Percentiles rank a stretch among this genome's conserved stretches.
phyloP scores from a whole-genome alignment of 495 filamentous ascomycete species.

The Parathielavia hyrcaniae region DNA sequence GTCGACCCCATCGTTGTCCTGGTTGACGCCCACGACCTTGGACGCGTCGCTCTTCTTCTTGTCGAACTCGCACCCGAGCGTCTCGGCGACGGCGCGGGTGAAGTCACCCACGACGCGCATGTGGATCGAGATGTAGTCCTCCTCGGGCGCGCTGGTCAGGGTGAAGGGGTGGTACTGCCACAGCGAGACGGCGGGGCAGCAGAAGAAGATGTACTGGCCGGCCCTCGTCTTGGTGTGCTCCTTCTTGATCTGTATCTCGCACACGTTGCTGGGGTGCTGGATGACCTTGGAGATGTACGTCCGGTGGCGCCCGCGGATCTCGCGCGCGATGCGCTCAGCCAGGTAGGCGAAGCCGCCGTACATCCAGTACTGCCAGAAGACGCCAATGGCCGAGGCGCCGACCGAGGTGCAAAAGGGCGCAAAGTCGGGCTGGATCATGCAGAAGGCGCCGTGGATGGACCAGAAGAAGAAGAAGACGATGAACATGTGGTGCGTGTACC shows the following conservation, averaged over 20 bases:
- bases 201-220: constrained; percentile 78
- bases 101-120: constrained; percentile 67
- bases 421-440: constrained; percentile 73
- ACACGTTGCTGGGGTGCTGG: constrained; percentile 74
- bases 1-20: constrained; percentile 53
- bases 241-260: constrained; percentile 83
- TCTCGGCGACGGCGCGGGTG: constrained; percentile 56
- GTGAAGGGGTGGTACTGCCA: constrained; percentile 80
- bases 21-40: constrained; percentile 60
- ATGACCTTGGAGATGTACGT: constrained; percentile 78
- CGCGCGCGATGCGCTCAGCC: constrained; percentile 60
- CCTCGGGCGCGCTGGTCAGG: constrained; percentile 70
- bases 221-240: constrained; percentile 68
- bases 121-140: constrained; percentile 77
- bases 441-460: constrained; percentile 73
- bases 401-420: constrained; percentile 60
- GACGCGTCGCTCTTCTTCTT: constrained; percentile 48
- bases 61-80: constrained; percentile 64
- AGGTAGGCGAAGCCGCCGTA: constrained; percentile 68
- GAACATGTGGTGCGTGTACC: constrained; percentile 74
- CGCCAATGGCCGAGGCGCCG: constrained; percentile 55
- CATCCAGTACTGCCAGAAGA: constrained; percentile 79
- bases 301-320: constrained; percentile 64
- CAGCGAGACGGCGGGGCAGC: constrained; percentile 71
- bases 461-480: constrained; percentile 77